These are phyloP conservation scores for Xylaria sp. DNA, from an alignment of 2,329 filamentous ascomycete genomes.

Conservation along the genomic window DNA sequence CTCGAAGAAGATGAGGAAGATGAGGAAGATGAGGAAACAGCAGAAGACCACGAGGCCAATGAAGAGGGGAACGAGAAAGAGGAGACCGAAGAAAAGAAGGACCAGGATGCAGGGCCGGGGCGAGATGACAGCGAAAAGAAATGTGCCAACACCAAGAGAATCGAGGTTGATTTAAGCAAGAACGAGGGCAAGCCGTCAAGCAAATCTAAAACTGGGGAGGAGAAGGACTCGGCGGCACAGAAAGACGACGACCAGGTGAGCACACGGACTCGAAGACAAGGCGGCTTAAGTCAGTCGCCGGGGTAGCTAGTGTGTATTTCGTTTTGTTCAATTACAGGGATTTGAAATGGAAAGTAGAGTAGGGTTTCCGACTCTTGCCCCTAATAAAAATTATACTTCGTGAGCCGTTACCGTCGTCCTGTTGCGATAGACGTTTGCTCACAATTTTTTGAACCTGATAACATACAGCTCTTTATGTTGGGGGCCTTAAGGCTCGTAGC, in stretches of 20 bases:
- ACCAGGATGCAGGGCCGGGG: constrained; percentile 14
- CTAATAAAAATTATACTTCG: no score
- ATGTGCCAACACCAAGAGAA: constrained; percentile 5
- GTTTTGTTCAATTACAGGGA: not conserved
- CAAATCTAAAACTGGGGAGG: constrained; percentile 18
- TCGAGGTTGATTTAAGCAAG: not conserved
- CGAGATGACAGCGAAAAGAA: constrained; percentile 9
- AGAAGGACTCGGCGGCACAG: constrained; percentile 22
- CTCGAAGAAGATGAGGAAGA: constrained; percentile 31
- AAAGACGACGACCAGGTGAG: constrained; percentile 32
- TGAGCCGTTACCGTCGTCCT: no score
- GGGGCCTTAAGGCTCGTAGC: not conserved
- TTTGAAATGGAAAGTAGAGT: not conserved
- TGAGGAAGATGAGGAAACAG: not conserved
- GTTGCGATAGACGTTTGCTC: no score
- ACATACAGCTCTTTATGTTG: no score
- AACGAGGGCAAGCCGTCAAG: constrained; percentile 14
- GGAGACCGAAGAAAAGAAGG: constrained; percentile 23
- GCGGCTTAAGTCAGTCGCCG: not conserved
- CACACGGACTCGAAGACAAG: constrained; percentile 32
- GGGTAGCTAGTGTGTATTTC: not conserved
- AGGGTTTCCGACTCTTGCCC: no score
- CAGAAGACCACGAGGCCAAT: not conserved
- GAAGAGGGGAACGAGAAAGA: constrained; percentile 30
- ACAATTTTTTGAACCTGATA: no score